Conservation (phyloP, 306 rosid genomes). For the Luffa acutangula region DNA sequence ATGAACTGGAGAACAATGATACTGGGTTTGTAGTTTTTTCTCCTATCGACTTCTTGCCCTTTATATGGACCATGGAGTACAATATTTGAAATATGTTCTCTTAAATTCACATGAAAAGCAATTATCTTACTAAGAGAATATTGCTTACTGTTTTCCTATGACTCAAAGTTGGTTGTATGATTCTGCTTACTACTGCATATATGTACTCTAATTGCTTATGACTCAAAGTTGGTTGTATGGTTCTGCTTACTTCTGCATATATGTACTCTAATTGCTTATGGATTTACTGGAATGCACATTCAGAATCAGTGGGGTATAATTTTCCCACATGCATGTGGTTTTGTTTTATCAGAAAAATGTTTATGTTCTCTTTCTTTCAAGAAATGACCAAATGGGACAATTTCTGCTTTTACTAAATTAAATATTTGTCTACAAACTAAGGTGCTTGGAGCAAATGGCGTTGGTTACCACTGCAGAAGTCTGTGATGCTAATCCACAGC, state of each 20-base stretch:
- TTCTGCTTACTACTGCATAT: neutral
- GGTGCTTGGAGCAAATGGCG: constrained; percentile 57
- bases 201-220: neutral
- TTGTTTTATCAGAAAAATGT: neutral
- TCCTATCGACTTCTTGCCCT: neutral
- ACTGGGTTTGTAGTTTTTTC: neutral
- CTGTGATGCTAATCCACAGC: constrained; percentile 84
- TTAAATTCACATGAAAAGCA: neutral
- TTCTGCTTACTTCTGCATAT: neutral
- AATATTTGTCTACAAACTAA: constrained; percentile 10
- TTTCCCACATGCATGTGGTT: neutral
- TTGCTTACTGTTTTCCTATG: neutral
- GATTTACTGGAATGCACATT: neutral
- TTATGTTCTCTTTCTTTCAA: neutral
- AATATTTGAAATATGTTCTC: neutral
- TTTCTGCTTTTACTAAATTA: neutral
- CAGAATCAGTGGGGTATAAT: neutral
- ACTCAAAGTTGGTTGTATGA: neutral
- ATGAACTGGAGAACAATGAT: neutral
- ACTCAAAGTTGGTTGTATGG: neutral
- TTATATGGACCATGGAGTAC: neutral
- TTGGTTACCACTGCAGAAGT: constrained; percentile 93
- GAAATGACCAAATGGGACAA: neutral
- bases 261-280: neutral
- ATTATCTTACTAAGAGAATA: neutral